Evolutionary conservation across 306 rosid genomes (phyloP), one percentile per base, ranked within the genome.

Genomic region (Aeschynomene evenia): DNA sequence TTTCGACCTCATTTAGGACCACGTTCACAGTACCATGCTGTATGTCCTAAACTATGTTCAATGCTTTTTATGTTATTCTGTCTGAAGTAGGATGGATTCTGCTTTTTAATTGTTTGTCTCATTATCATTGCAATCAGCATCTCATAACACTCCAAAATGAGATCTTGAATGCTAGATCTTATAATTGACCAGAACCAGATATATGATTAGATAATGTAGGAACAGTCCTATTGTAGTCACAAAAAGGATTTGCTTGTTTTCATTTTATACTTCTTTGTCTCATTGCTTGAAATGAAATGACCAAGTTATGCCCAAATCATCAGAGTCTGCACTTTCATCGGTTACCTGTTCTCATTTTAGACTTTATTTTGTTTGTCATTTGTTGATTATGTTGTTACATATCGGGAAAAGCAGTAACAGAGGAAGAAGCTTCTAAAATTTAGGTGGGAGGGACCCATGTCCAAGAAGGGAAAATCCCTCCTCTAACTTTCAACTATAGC

Each of bases 1-100:
- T 94, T 94, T 73, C 92, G 97, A 45, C 99, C 99, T 46, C 95
- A 79, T 75, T 81, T 94, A 76, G 91, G 82, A 74, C 74, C 86
- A 56, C 92, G 91, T 52, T 83, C 97, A 11, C 91, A 89, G 83
- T 94, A 94, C 77, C 96, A 91, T 60, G 91, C 92, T 54, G 99
- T 94, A 94, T 70, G 97, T 78, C 62, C 16, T 43, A 62, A 54
- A 31, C 15, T 52, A 54, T 23, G 14, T 45, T 33, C n/a, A 43
- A 19, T 33, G 7, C 20, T 56, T 70, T 65, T 36, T 37, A 26
- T 22, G 22, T 31, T 23, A 24, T 58, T 61, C 15, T 66, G 43
- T 15, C 14, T 39, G 70, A 61, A 55, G 31, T 71, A 33, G 5
- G 63, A 52, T 66, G 71, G 16, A 12, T 22, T 4, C 0, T 19